Evolutionary conservation across 441 rosid genomes (phyloP).

Genomic region (Aleurites moluccanus): DNA sequence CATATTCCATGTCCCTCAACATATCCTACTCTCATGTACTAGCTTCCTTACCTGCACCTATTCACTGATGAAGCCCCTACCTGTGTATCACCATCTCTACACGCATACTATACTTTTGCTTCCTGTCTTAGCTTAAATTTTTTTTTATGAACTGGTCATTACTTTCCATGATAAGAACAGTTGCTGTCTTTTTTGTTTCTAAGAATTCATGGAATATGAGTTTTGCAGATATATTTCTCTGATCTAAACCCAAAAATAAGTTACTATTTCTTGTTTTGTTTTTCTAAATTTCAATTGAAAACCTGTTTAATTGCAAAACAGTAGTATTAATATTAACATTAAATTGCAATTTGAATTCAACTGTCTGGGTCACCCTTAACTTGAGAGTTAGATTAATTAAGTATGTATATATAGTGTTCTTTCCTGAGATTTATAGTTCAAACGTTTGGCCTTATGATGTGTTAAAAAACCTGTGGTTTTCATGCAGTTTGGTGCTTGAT

Average conservation of each 20-base stretch:
- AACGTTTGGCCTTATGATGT: not conserved
- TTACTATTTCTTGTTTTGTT: not conserved
- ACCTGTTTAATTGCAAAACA: not conserved
- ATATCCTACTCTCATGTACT: not conserved
- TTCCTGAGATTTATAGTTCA: not conserved
- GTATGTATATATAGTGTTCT: not conserved
- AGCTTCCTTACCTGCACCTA: not conserved
- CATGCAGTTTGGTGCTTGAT: conserved; percentile 3
- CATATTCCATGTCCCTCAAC: not conserved
- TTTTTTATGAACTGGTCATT: not conserved
- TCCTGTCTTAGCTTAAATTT: not conserved
- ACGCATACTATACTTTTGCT: not conserved
- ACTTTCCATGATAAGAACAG: too few species aligned
- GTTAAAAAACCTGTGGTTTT: not conserved
- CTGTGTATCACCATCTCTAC: not conserved
- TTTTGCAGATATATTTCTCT: not conserved
- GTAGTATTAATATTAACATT: not conserved
- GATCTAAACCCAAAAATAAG: not conserved
- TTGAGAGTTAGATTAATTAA: not conserved
- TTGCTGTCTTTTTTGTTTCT: not conserved
- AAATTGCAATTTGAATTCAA: not conserved
- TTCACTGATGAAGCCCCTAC: not conserved
- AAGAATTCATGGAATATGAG: not conserved
- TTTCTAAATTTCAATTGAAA: not conserved
- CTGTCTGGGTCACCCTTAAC: not conserved